Conservation (phyloP, 1,139 yeast genomes). For the Saccharomycopsis crataegensis region DNA sequence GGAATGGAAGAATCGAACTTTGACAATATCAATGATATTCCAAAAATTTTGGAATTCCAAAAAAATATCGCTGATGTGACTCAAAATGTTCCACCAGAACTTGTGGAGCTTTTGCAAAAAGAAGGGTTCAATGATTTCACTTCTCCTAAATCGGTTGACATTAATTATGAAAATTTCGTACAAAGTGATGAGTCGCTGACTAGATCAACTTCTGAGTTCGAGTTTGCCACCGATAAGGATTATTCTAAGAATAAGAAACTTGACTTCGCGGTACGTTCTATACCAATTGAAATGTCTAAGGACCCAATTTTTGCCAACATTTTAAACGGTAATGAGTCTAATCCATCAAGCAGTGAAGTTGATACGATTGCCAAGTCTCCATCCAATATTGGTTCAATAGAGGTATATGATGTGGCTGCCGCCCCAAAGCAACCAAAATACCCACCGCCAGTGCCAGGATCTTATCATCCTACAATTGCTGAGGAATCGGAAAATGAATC, state of each 20-base stretch:
- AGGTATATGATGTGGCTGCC: neutral
- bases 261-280: slow-evolving; percentile 15
- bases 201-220: slow-evolving; percentile 13
- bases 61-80: slow-evolving; percentile 1
- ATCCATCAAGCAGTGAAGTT: neutral
- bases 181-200: slow-evolving; percentile 11
- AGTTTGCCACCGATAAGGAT: slow-evolving; percentile 15
- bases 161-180: slow-evolving; percentile 14
- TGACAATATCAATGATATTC: neutral
- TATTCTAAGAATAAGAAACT: slow-evolving; percentile 10
- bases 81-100: slow-evolving; percentile 4
- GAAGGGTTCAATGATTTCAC: slow-evolving; percentile 10
- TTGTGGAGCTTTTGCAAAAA: slow-evolving; percentile 6
- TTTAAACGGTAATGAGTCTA: neutral
- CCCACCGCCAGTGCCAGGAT: slow-evolving; percentile 2
- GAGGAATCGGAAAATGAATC: slow-evolving; percentile 5
- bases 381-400: neutral
- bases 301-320: slow-evolving; percentile 20
- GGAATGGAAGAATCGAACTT: neutral
- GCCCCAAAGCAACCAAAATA: neutral
- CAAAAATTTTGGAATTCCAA: neutral
- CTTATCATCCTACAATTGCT: slow-evolving; percentile 1
- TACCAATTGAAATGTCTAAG: slow-evolving; percentile 19
- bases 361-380: neutral
- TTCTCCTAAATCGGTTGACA: slow-evolving; percentile 9